Base-by-base conservation (phyloP, 208 protist species). In the Lotmaria passim region DNA sequence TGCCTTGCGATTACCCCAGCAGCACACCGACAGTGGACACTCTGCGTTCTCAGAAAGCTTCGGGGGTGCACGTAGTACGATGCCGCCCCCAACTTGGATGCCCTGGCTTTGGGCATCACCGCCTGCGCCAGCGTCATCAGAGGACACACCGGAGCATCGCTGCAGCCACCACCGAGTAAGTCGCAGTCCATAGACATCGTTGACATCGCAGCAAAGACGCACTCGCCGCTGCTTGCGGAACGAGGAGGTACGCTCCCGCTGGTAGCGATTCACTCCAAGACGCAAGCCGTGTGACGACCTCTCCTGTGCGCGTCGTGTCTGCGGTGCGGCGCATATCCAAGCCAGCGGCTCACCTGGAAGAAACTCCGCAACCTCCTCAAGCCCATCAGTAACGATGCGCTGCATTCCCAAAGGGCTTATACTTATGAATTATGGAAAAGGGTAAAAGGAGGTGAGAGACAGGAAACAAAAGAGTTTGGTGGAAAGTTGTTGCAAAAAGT, bases 151-250 rank as follows among this genome's bases (percentile, higher is more conserved):
- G 17, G 71, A 57, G 30, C 65, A 71, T 48, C 24, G 41, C 28
- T 61, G 65, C 6, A 72, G 55, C 71, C 77, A 82, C 77, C 70
- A 82, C 7, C 56, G 57, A 12, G 64, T 34, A 36, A 64, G n/a
- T 24, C 69, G 34, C 24, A 66, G 31, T 10, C 71, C 53, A 3
- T 69, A 26, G 11, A 33, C 51, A 34, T 75, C 57, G 19, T 48
- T 30, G 31, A 78, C 39, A 21, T 61, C 52, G 56, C 69, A 78
- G 21, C 48, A 59, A 3, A 75, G 48, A 5, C 60, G 53, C 26
- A 52, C 1, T 14, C 50, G 68, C 7, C 28, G 15, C n/a, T 48
- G 31, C 43, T 51, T 34, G 17, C 41, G 58, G 24, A 33, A 48
- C 7, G 58, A 58, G 14, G 26, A 30, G 11, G 47, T 8, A 19